A percentile compares a stretch with the other conserved stretches of the same genome.
phyloP scores from a whole-genome alignment of 768 basidiomycete species.

The Paxillus rubicundulus region DNA sequence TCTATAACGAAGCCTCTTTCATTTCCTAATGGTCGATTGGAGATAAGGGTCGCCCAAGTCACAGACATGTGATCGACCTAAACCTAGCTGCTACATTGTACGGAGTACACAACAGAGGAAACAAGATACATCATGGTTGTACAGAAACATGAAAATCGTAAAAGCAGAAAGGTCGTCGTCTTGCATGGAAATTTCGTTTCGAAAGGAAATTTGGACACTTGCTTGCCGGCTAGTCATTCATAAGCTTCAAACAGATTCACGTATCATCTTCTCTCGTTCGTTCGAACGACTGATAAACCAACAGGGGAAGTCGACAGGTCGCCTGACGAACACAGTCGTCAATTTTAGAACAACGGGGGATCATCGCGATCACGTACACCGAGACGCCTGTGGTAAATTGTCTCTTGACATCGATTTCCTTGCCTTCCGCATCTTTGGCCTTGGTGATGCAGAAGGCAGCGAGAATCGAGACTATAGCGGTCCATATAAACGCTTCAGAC shows the following conservation, averaged over 20 bases:
- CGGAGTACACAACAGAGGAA: neutral
- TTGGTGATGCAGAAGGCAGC: slow-evolving; percentile 20
- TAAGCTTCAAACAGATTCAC: neutral
- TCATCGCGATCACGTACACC: slow-evolving; percentile 8
- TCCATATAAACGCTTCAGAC: slow-evolving; percentile 23
- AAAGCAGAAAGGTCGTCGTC: neutral
- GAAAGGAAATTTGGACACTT: neutral
- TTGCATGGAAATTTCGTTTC: neutral
- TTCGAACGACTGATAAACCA: slow-evolving; percentile 18
- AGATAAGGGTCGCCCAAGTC: neutral
- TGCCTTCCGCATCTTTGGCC: slow-evolving; percentile 20
- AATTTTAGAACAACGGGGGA: neutral
- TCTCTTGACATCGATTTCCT: slow-evolving; percentile 20
- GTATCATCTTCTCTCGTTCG: slow-evolving; percentile 5
- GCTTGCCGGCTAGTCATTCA: neutral
- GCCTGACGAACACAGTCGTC: slow-evolving; percentile 3
- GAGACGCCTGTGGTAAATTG: slow-evolving; percentile 24
- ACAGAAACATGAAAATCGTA: neutral
- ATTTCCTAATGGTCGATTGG: slow-evolving; percentile 50
- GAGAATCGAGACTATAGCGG: slow-evolving; percentile 21
- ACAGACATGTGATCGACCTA: slow-evolving; percentile 7
- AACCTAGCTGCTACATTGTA: slow-evolving; percentile 10
- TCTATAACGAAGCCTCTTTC: slow-evolving; percentile 92
- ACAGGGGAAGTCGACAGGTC: slow-evolving; percentile 23
- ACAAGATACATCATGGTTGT: slow-evolving; percentile 1